Evolutionary conservation across 2,329 filamentous ascomycete species (phyloP), one percentile per base, ranked within the genome.

Genomic region (Pyricularia grisea): DNA sequence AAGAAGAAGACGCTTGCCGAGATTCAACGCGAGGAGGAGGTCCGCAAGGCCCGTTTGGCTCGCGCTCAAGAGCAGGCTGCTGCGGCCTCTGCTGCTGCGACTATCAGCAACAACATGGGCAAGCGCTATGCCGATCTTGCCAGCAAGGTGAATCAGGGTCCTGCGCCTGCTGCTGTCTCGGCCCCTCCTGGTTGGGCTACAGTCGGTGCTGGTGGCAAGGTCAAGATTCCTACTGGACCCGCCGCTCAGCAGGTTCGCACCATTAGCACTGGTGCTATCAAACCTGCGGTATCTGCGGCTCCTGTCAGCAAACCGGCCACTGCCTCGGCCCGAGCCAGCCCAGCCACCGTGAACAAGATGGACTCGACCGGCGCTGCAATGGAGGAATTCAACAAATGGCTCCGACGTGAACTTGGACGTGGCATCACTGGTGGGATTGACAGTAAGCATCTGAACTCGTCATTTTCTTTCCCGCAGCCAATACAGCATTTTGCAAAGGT

Each of bases 41-140:
- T 86, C 23, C 90, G 92, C 72, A 99, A 99, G 84, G 89, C 91
- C 74, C 68, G 68, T n/a, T 10, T 66, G 12, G 64, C 64, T 27
- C 92, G 91, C 77, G 86, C 88, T 1, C 82, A 80, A 72, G 83
- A 87, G 66, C 74, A 78, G 7, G 79, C 84, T 2, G 76, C 78
- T 28, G 78, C 83, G 12, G 80, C 84, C 27, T 77, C 82, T 23
- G 78, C 83, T 61, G 78, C 83, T 11, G 4, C 69, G n/a, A 63
- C 55, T 2, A 11, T 64, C 9, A 60, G 60, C 20, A 78, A 80
- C 28, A 74, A 74, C 31, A 79, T 81, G 71, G 91, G 92, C 58
- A 98, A 98, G 83, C 91, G 94, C 69, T 98, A 98, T 78, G 94
- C 95, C 25, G 95, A 97, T 78, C 87, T 99, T 31, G 95, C 95